Percentiles rank a stretch among this genome's conserved stretches.
These are phyloP conservation scores for Camellia sinensis DNA, from an alignment of 148 eudicot species.

Conservation along the genomic window DNA sequence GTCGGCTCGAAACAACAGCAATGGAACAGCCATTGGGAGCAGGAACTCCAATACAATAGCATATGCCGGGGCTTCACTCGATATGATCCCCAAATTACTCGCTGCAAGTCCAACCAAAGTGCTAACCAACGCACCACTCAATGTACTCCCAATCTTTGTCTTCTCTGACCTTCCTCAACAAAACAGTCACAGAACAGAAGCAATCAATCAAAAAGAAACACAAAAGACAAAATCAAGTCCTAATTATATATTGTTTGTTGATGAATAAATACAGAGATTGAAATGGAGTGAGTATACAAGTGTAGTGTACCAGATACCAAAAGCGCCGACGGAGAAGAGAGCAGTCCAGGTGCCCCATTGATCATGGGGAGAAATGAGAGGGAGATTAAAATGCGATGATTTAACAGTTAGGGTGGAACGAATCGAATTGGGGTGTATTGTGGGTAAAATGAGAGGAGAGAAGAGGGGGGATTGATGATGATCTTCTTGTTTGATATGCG, in stretches of 20 bases:
- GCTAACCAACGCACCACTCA: conserved; percentile 82
- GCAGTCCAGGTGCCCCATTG: conserved; percentile 85
- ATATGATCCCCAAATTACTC: conserved; percentile 71
- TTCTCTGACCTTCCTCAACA: conserved; percentile 73
- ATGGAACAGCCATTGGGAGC: conserved; percentile 74
- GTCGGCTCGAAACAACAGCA: conserved; percentile 81
- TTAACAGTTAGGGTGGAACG: conserved; percentile 19
- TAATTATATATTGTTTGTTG: background rate
- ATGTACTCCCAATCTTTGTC: conserved; percentile 70
- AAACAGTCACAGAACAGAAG: conserved; percentile 7
- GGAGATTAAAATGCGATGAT: conserved; percentile 44
- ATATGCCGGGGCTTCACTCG: conserved; percentile 67
- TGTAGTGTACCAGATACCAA: conserved; percentile 62
- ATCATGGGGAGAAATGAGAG: conserved; percentile 69
- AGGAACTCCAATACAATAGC: conserved; percentile 52
- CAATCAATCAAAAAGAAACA: conserved; percentile 6
- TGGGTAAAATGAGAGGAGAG: conserved; percentile 1
- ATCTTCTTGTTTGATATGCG: no score
- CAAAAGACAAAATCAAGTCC: background rate
- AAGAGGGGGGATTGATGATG: background rate
- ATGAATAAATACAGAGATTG: no score
- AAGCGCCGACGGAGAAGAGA: conserved; percentile 69
- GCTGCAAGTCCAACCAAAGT: conserved; percentile 70
- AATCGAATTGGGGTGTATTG: conserved; percentile 1
- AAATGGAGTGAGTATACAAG: no score